phyloP scores from a whole-genome alignment of 257 asterid genomes.

The Fraxinus pennsylvanica region DNA sequence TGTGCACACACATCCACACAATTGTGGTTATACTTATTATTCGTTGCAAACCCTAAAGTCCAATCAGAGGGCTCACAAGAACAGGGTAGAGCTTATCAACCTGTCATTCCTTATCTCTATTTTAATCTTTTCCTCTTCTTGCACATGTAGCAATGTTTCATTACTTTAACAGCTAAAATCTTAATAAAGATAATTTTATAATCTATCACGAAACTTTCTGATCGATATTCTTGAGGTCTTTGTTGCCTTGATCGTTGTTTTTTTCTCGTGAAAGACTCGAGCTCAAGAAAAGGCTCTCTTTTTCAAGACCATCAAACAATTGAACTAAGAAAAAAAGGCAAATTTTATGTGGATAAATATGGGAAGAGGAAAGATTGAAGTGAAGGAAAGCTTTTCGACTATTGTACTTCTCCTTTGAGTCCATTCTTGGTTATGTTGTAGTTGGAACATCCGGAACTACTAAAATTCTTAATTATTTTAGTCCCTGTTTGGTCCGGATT shows the following conservation, averaged over 20 bases:
- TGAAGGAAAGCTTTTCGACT: constrained; percentile 79
- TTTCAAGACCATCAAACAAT: not conserved
- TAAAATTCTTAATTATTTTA: too few relatives aligned
- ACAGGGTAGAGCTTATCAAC: constrained; percentile 26
- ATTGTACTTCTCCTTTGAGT: constrained; percentile 54
- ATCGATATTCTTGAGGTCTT: not conserved
- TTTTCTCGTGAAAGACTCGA: too few relatives aligned
- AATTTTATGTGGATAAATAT: constrained; percentile 25
- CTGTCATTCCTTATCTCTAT: constrained; percentile 18
- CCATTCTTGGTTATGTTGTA: too few relatives aligned
- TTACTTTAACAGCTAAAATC: constrained; percentile 5
- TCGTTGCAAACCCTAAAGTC: constrained; percentile 34
- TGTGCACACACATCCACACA: constrained; percentile 6
- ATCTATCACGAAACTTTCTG: not conserved
- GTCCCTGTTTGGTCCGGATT: too few relatives aligned
- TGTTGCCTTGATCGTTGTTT: not conserved
- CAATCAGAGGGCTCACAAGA: constrained; percentile 32
- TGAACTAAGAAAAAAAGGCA: not conserved
- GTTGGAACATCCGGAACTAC: too few relatives aligned
- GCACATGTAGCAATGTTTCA: constrained; percentile 2
- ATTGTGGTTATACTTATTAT: not conserved
- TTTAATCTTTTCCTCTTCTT: too few relatives aligned
- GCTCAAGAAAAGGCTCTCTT: not conserved
- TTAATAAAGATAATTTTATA: constrained; percentile 20
- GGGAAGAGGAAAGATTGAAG: constrained; percentile 83